phyloP scores from a whole-genome alignment of 345 rosid species.

The Hevea brasiliensis region DNA sequence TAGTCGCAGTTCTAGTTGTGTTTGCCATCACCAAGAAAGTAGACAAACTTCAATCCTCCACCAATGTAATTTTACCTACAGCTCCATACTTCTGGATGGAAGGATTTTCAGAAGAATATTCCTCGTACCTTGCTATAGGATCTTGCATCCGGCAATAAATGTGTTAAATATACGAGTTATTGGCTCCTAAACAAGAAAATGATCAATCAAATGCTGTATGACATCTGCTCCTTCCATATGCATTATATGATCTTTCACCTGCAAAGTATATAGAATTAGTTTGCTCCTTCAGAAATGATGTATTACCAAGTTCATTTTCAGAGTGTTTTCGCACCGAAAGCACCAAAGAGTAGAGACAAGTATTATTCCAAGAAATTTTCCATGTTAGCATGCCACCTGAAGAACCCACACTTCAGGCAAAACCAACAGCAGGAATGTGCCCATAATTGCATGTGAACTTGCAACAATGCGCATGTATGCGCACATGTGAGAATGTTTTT shows the following conservation, averaged over 20 bases:
- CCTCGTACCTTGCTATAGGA: constrained; percentile 11
- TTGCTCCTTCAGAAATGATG: neutral
- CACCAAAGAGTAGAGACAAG: neutral
- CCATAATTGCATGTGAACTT: neutral
- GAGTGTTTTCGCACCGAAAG: neutral
- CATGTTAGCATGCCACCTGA: neutral
- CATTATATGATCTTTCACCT: constrained; percentile 72
- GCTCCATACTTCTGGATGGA: neutral
- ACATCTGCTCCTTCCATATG: constrained; percentile 93
- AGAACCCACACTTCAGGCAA: neutral
- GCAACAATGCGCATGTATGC: neutral
- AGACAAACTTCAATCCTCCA: constrained; percentile 21
- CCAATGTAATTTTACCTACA: neutral
- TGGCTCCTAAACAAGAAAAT: constrained; percentile 50
- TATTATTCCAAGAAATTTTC: neutral
- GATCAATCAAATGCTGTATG: constrained; percentile 80
- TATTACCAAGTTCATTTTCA: neutral
- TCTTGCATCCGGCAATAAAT: constrained; percentile 3
- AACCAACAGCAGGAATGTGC: neutral
- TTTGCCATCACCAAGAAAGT: neutral
- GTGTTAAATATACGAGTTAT: neutral
- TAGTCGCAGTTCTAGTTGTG: neutral
- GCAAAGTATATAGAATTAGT: constrained; percentile 15
- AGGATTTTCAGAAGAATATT: neutral
- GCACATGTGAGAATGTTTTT: neutral